Evolutionary conservation across 306 rosid genomes (phyloP), one percentile per base, ranked within the genome.

Genomic region (Cucurbita ficifolia): DNA sequence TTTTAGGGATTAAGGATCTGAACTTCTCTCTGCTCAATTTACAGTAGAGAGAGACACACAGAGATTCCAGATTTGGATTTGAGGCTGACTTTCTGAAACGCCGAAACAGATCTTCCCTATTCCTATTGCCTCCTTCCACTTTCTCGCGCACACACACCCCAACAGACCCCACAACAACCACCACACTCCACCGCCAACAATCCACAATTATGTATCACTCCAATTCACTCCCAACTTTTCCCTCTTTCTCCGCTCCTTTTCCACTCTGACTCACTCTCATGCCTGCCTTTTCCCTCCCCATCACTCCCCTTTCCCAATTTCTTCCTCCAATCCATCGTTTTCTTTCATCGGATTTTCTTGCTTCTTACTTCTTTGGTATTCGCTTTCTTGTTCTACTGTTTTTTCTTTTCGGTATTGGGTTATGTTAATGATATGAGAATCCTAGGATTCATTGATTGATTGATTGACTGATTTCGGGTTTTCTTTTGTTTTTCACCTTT

Each of bases 41-140:
- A 45, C 52, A 64, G 64, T 58, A 29, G 19, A 40, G 56, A 10
- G 72, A 7, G 70, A 22, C 24, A 22, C 24, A 22, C 24, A 48
- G 57, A 50, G 10, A 50, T 49, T 70, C 59, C 59, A 70, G 59
- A 70, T 48, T 48, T 70, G 74, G 74, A 70, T 70, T 70, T 49
- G 45, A 70, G 43, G 46, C 55, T 50, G 74, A 70, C 74, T 70
- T 70, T 70, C 56, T 46, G 55, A 68, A 38, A 14, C 56, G 38
- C 21, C 2, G 56, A 14, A 70, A 45, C 57, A 70, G 74, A 70
- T 70, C 74, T 70, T 50, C 74, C 17, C 46, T 49, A 45, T 70
- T 70, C 29, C 46, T 3, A 48, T 70, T 70, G 74, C 33, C 40
- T n/a, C 16, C 50, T 22, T 40, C 45, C 52, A 14, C 19, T 54